Base-by-base conservation (phyloP, 768 basidiomycete species). In the Mrakia frigida region DNA sequence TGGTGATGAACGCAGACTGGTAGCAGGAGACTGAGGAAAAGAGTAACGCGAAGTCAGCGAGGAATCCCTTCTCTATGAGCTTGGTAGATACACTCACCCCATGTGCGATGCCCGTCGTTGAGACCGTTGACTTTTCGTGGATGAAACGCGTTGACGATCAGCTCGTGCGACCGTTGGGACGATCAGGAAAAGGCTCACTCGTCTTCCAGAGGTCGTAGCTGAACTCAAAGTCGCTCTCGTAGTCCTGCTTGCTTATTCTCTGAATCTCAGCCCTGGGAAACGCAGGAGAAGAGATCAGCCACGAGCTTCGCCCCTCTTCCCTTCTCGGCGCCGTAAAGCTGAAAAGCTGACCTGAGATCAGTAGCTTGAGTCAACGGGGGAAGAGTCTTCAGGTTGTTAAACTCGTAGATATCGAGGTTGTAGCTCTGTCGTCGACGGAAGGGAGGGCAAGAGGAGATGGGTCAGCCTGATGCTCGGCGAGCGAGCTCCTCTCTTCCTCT, bases 321-420 rank as follows among this genome's bases (percentile, higher is more conserved):
- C 61, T 63, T 63, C 33, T 16, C 14, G 11, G 10, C 11, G 33
- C n/a, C n/a, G 33, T 33, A 60, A 60, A 33, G 2, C 1, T 37
- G 14, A 63, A 35, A 13, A 37, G 28, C 68, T 39, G 21, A 70
- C 74, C 74, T 43, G 33, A 75, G 37, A 39, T 75, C 68, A 2
- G 63, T 65, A 33, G 37, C 11, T 35, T 75, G 74, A 11, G 35
- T 25, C 3, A 75, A 37, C 25, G 74, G 74, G 25, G 16, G 31
- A 5, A 67, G 74, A 35, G 46, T 52, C n/a, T 69, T 37, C 14
- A 69, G 67, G 43, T 69, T 63, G 67, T 75, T 60, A 41, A 37
- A 70, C 37, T 75, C 74, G 39, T 68, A 70, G 53, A 75, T 75
- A n/a, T 63, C 65, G 25, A 69, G 67, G 37, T 75, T 23, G 39